phyloP scores from a whole-genome alignment of 2,329 filamentous ascomycete species.

The Monilinia aucupariae region DNA sequence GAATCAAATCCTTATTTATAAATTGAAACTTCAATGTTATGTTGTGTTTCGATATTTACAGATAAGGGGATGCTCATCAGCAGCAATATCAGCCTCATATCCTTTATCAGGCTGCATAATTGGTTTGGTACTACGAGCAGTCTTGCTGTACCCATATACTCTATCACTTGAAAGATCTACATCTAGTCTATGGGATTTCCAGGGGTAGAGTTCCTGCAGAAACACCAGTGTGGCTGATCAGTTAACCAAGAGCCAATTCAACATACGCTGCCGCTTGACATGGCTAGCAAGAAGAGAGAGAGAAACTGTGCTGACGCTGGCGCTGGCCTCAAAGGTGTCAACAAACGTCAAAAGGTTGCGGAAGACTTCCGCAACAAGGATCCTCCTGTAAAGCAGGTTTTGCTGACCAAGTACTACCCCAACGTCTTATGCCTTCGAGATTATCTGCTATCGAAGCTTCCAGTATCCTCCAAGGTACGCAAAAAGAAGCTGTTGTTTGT shows the following conservation, averaged over 20 bases:
- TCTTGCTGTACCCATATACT: background rate
- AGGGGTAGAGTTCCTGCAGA: background rate
- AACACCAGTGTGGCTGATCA: background rate
- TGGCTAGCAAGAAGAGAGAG: slow-evolving; percentile 35
- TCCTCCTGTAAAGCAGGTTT: slow-evolving; percentile 46
- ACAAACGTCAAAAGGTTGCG: slow-evolving; percentile 30
- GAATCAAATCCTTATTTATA: background rate
- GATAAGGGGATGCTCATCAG: background rate
- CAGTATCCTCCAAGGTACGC: slow-evolving; percentile 58
- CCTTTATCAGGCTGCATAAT: slow-evolving; percentile 5
- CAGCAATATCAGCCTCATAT: background rate
- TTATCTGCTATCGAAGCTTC: slow-evolving; percentile 62
- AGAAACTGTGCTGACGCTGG: slow-evolving; percentile 27
- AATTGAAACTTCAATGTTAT: slow-evolving; percentile 1
- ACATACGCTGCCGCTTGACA: background rate
- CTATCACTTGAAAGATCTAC: background rate
- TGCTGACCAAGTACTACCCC: slow-evolving; percentile 65
- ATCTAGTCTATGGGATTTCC: background rate
- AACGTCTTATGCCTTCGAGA: slow-evolving; percentile 62
- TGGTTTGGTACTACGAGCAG: background rate
- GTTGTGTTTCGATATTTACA: background rate
- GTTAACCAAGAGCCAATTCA: background rate
- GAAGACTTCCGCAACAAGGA: slow-evolving; percentile 19
- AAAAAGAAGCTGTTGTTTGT: slow-evolving; percentile 46
- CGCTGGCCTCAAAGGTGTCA: slow-evolving; percentile 22